Evolutionary conservation across 1,284 basidiomycete species (phyloP).

Genomic region (Ganoderma lingzhi): DNA sequence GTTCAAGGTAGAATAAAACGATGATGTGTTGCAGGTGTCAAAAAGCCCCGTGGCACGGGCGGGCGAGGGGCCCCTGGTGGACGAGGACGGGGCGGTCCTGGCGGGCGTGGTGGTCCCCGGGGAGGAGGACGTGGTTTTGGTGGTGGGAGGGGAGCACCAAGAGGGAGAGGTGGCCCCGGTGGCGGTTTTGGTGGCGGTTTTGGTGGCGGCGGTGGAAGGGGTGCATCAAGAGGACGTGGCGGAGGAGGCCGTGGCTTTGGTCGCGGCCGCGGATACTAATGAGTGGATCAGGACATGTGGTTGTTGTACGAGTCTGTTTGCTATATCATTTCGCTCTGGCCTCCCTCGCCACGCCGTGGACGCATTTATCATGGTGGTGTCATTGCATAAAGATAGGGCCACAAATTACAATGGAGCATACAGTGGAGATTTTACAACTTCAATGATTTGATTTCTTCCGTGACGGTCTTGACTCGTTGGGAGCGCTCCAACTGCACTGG

Average conservation of each 20-base stretch:
- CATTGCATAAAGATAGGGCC: constrained; percentile 23
- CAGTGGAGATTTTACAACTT: constrained; percentile 45
- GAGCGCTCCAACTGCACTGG: constrained; percentile 54
- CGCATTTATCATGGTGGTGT: neutral
- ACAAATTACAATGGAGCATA: constrained; percentile 31
- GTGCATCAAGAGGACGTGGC: constrained; percentile 29
- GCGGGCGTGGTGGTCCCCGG: constrained; percentile 46
- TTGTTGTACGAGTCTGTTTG: constrained; percentile 26
- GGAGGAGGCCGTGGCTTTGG: constrained; percentile 47
- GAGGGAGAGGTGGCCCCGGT: constrained; percentile 48
- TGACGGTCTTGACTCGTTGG: constrained; percentile 48
- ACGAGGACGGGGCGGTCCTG: constrained; percentile 52
- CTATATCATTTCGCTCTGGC: constrained; percentile 14
- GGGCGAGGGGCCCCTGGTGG: constrained; percentile 50
- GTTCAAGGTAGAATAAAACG: constrained; percentile 54
- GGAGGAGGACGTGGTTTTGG: constrained; percentile 49
- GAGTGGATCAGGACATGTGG: constrained; percentile 15
- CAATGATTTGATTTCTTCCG: constrained; percentile 55
- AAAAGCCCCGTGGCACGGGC: constrained; percentile 39
- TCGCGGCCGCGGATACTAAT: constrained; percentile 54
- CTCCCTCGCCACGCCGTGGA: neutral
- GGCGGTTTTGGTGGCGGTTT: constrained; percentile 50
- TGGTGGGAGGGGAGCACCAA: constrained; percentile 48
- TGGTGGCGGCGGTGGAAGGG: constrained; percentile 41
- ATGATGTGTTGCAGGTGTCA: constrained; percentile 40